Conservation (phyloP, 139 green algal species). For the Chlorella sp. region DNA sequence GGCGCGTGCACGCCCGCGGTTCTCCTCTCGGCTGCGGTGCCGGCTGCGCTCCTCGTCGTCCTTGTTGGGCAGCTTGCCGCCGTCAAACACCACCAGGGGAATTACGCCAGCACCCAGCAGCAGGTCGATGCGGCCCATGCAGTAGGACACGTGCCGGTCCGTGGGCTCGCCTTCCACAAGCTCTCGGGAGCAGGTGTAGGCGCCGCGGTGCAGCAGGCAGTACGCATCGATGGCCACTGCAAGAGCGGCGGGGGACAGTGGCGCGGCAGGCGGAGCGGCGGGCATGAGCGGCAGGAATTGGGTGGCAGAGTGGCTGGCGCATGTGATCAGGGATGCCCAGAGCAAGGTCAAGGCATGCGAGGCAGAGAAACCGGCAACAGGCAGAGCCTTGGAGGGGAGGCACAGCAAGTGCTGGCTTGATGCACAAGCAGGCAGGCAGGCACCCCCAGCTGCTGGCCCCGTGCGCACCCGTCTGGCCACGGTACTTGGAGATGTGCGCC, state of each 20-base stretch:
- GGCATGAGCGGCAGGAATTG: background rate
- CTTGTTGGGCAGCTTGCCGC: slow-evolving; percentile 91
- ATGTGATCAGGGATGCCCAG: background rate
- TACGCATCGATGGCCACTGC: slow-evolving; percentile 94
- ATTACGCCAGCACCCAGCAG: slow-evolving; percentile 77
- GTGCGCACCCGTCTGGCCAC: slow-evolving; percentile 56
- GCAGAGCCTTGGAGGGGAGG: no score
- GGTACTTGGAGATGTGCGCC: slow-evolving; percentile 79
- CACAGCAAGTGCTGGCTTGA: no score
- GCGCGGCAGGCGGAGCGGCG: background rate
- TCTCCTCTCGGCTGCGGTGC: slow-evolving; percentile 56
- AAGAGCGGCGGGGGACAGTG: background rate
- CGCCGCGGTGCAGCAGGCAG: slow-evolving; percentile 92
- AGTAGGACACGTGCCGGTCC: slow-evolving; percentile 93
- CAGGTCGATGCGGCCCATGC: slow-evolving; percentile 83
- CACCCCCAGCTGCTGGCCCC: no score
- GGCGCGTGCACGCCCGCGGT: slow-evolving; percentile 12
- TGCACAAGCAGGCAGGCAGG: background rate
- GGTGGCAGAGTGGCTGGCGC: no score
- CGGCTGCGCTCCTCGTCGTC: slow-evolving; percentile 81
- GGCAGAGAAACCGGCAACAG: no score
- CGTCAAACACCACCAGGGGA: slow-evolving; percentile 96
- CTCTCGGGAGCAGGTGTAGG: slow-evolving; percentile 89
- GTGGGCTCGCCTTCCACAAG: slow-evolving; percentile 82
- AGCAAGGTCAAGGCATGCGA: background rate